phyloP scores from a whole-genome alignment of 2,329 filamentous ascomycete species.

The Xylaria sp. region DNA sequence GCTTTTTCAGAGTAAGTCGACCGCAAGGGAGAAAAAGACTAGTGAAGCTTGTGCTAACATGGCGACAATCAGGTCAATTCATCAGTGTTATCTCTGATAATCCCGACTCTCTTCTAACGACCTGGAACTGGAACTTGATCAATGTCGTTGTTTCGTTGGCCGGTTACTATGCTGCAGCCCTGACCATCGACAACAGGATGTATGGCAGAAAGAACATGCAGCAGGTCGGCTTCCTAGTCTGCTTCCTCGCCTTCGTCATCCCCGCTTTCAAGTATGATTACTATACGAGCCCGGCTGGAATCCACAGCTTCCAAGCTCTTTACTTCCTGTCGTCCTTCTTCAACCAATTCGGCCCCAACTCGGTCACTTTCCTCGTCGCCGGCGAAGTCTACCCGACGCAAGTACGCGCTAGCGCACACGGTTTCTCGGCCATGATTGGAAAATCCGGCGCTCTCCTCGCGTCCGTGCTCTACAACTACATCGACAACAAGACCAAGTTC shows the following conservation, averaged over 20 bases:
- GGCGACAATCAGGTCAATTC: slow-evolving; percentile 68
- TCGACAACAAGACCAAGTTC: slow-evolving; percentile 85
- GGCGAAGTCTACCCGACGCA: slow-evolving; percentile 97
- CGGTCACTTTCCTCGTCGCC: slow-evolving; percentile 94
- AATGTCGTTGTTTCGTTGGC: slow-evolving; percentile 87
- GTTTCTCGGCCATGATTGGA: slow-evolving; percentile 90
- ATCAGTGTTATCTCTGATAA: slow-evolving; percentile 81
- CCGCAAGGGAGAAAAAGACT: too few relatives aligned
- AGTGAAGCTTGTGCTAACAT: slow-evolving; percentile 17
- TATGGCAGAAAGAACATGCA: slow-evolving; percentile 98
- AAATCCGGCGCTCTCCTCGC: slow-evolving; percentile 90
- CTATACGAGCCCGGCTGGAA: slow-evolving; percentile 76
- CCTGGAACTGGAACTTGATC: slow-evolving; percentile 92
- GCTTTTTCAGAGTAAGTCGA: slow-evolving; percentile 77
- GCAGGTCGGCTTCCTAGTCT: slow-evolving; percentile 90
- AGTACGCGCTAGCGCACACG: slow-evolving; percentile 92
- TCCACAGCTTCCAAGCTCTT: slow-evolving; percentile 96
- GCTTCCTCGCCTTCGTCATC: slow-evolving; percentile 92
- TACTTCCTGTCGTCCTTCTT: slow-evolving; percentile 98
- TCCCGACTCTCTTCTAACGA: slow-evolving; percentile 79
- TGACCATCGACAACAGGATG: slow-evolving; percentile 94
- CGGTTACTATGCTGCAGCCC: slow-evolving; percentile 90
- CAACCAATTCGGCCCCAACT: slow-evolving; percentile 98
- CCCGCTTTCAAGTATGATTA: slow-evolving; percentile 89
- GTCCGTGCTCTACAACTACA: slow-evolving; percentile 94